A percentile compares a stretch with the other conserved stretches of the same genome.
Conservation (phyloP, 192 early-diverging fungal species). For the Pilaira anomala region DNA sequence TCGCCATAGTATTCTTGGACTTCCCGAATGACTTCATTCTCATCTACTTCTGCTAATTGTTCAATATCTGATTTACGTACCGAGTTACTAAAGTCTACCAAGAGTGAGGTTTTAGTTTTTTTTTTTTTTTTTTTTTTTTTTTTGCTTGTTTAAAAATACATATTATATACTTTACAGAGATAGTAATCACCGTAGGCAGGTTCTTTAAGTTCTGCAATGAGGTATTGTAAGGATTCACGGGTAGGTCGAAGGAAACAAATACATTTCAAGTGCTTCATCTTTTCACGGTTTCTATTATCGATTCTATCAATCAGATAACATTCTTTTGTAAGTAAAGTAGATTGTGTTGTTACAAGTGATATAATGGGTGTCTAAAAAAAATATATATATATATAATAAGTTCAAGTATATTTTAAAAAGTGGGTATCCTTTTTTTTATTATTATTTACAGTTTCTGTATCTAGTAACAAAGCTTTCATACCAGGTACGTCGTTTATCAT, state of each 20-base stretch:
- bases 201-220: conserved; percentile 87
- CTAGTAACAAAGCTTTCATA: conserved; percentile 98
- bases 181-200: conserved; percentile 97
- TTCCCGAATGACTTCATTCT: conserved; percentile 90
- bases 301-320: conserved; percentile 93
- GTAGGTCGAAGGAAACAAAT: conserved; percentile 90
- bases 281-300: conserved; percentile 80
- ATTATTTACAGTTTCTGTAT: conserved; percentile 78
- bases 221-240: conserved; percentile 73
- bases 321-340: conserved; percentile 86
- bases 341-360: conserved; percentile 91
- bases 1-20: conserved; percentile 97
- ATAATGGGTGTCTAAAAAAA: conserved; percentile 82
- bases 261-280: conserved; percentile 94
- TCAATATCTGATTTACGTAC: conserved; percentile 89
- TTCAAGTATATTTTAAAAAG: not conserved
- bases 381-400: not conserved
- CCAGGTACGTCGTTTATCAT: conserved; percentile 87
- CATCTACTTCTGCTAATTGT: conserved; percentile 92
- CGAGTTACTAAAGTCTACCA: conserved; percentile 89
- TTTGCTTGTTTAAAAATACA: not conserved
- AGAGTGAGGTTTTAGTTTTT: not conserved
- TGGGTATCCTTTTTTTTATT: not conserved
- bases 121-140: not conserved
- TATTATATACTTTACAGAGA: conserved; percentile 60